Percentiles rank a stretch among this genome's conserved stretches.
Conservation (phyloP, 192 early-diverging fungal genomes). For the Mortierella claussenii region DNA sequence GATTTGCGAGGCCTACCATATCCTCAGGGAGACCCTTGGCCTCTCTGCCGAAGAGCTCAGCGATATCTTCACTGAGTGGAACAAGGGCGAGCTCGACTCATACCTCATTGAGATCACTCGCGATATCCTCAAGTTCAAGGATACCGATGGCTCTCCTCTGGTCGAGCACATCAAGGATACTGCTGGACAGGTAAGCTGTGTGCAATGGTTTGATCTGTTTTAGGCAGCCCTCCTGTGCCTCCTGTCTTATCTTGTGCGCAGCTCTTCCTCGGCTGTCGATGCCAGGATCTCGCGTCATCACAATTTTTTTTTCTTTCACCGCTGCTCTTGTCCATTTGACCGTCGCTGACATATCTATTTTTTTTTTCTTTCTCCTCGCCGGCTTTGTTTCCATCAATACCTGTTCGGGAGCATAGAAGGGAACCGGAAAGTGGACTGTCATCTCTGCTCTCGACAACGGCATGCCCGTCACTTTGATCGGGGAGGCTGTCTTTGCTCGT, state of each 20-base stretch:
- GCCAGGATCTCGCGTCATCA: not conserved
- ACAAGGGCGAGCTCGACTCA: conserved; percentile 96
- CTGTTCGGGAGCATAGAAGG: conserved; percentile 69
- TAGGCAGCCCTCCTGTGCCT: no score
- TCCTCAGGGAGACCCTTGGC: conserved; percentile 90
- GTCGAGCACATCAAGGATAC: conserved; percentile 97
- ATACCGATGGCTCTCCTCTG: conserved; percentile 85
- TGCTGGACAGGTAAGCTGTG: conserved; percentile 78
- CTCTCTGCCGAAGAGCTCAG: conserved; percentile 88
- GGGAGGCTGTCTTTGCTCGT: conserved; percentile 97
- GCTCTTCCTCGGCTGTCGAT: not conserved
- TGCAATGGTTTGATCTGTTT: not conserved
- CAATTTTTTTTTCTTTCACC: no score
- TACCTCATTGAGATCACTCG: conserved; percentile 97
- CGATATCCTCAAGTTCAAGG: conserved; percentile 94
- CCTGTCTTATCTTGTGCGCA: not conserved
- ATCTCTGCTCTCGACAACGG: conserved; percentile 95
- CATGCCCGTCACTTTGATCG: conserved; percentile 96
- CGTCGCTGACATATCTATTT: not conserved
- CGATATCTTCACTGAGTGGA: conserved; percentile 92
- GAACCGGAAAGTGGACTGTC: conserved; percentile 98
- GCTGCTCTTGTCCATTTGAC: not conserved
- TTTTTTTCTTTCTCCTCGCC: conserved; percentile 1
- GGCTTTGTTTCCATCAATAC: conserved; percentile 8
- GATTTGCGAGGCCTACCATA: conserved; percentile 94